A percentile compares a stretch with the other conserved stretches of the same genome.
Evolutionary conservation across 2,329 filamentous ascomycete species (phyloP).

Genomic region (Aspergillus melleus): DNA sequence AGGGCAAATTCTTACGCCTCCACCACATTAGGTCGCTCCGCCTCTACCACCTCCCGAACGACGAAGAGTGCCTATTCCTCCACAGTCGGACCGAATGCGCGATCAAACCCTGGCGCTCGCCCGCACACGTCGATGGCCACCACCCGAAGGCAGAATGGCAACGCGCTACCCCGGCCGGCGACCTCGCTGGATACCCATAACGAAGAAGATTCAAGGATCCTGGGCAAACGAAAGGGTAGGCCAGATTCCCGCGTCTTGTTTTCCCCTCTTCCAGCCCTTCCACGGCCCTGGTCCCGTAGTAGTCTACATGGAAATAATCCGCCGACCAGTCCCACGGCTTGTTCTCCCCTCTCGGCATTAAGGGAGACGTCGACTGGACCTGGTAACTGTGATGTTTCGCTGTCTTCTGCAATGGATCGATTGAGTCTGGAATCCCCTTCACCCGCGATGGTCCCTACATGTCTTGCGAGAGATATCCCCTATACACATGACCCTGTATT

Average conservation of each 20-base stretch:
- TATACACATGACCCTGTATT: slow-evolving; percentile 18
- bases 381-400: slow-evolving; percentile 1
- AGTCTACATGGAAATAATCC: slow-evolving; percentile 1
- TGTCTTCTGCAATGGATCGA: slow-evolving; percentile 9
- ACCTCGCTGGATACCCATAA: slow-evolving; percentile 45
- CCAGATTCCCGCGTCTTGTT: slow-evolving; percentile 35
- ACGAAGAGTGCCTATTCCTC: slow-evolving; percentile 55
- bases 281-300: slow-evolving; percentile 13
- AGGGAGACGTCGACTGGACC: neutral
- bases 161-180: slow-evolving; percentile 42
- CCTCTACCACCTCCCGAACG: slow-evolving; percentile 47
- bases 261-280: slow-evolving; percentile 21
- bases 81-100: slow-evolving; percentile 56
- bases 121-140: slow-evolving; percentile 56
- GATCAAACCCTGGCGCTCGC: slow-evolving; percentile 49
- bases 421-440: slow-evolving; percentile 8
- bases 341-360: neutral
- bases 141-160: slow-evolving; percentile 49
- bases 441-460: slow-evolving; percentile 14
- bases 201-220: slow-evolving; percentile 37
- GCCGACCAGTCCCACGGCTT: neutral
- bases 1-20: slow-evolving; percentile 36
- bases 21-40: slow-evolving; percentile 37
- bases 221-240: slow-evolving; percentile 56
- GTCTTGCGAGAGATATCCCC: slow-evolving; percentile 10